Conservation (phyloP, 768 basidiomycete genomes). For the Lactarius akahatsu region DNA sequence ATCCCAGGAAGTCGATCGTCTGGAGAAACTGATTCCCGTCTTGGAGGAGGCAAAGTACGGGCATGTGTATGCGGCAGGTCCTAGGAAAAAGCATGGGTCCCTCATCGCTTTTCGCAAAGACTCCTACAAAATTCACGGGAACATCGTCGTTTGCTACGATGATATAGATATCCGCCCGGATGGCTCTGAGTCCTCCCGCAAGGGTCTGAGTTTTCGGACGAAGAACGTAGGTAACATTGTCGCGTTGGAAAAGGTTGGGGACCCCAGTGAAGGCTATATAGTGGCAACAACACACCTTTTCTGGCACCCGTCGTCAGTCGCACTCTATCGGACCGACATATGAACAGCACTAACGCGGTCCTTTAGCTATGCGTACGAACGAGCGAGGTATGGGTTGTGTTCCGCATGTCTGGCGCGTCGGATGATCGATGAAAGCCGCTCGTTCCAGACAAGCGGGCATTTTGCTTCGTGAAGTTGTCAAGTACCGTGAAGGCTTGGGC, state of each 20-base stretch:
- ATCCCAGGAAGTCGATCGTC: slow-evolving; percentile 79
- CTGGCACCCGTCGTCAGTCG: slow-evolving; percentile 83
- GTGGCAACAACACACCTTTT: slow-evolving; percentile 91
- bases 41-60: slow-evolving; percentile 65
- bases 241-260: slow-evolving; percentile 51
- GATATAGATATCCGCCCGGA: slow-evolving; percentile 50
- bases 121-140: slow-evolving; percentile 47
- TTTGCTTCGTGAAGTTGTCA: slow-evolving; percentile 59
- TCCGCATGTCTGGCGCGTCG: not conserved
- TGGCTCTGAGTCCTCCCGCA: slow-evolving; percentile 38
- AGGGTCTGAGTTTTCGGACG: slow-evolving; percentile 65
- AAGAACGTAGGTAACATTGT: slow-evolving; percentile 80
- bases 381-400: slow-evolving; percentile 53
- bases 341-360: not conserved
- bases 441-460: slow-evolving; percentile 69
- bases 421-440: not conserved
- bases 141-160: slow-evolving; percentile 67
- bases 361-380: slow-evolving; percentile 75
- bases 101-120: slow-evolving; percentile 69
- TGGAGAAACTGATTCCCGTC: slow-evolving; percentile 68
- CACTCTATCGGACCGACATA: not conserved
- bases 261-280: slow-evolving; percentile 55
- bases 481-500: slow-evolving; percentile 50
- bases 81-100: slow-evolving; percentile 80
- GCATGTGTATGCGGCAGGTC: slow-evolving; percentile 65